Conservation (phyloP, 2,329 filamentous ascomycete species). For the Didymella arachidicola region DNA sequence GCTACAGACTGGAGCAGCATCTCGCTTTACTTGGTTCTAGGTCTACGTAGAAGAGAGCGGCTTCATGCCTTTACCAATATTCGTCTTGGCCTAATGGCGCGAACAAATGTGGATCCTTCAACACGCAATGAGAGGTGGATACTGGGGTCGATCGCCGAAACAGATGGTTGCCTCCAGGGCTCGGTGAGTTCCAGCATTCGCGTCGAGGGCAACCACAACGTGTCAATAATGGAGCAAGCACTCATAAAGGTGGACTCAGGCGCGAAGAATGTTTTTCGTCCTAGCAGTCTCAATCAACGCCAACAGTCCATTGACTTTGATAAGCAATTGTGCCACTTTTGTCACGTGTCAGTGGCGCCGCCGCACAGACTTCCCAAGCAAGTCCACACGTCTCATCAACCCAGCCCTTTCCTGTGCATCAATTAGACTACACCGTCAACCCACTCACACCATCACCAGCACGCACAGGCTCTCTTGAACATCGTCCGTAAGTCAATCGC, state of each 20-base stretch:
- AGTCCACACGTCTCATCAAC: constrained; percentile 47
- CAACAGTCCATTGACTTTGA: constrained; percentile 30
- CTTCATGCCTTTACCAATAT: neutral
- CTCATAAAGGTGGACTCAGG: constrained; percentile 31
- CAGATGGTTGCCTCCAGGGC: constrained; percentile 36
- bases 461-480: constrained; percentile 48
- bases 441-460: constrained; percentile 47
- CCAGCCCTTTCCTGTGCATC: constrained; percentile 51
- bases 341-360: constrained; percentile 45
- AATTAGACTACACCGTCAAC: constrained; percentile 50
- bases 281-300: constrained; percentile 31
- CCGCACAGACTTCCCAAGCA: constrained; percentile 31
- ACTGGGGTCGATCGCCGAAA: constrained; percentile 36
- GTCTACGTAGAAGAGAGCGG: neutral
- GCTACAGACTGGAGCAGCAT: neutral
- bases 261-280: constrained; percentile 4
- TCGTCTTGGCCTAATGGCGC: constrained; percentile 20
- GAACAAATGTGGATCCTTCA: constrained; percentile 32
- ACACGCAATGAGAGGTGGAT: constrained; percentile 32
- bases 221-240: constrained; percentile 37
- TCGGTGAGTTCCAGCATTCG: constrained; percentile 32
- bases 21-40: neutral
- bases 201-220: constrained; percentile 37
- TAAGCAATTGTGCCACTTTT: constrained; percentile 32
- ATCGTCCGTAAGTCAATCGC: constrained; percentile 45